phyloP scores from a whole-genome alignment of 2,329 filamentous ascomycete genomes.

The Scytalidium sp. region DNA sequence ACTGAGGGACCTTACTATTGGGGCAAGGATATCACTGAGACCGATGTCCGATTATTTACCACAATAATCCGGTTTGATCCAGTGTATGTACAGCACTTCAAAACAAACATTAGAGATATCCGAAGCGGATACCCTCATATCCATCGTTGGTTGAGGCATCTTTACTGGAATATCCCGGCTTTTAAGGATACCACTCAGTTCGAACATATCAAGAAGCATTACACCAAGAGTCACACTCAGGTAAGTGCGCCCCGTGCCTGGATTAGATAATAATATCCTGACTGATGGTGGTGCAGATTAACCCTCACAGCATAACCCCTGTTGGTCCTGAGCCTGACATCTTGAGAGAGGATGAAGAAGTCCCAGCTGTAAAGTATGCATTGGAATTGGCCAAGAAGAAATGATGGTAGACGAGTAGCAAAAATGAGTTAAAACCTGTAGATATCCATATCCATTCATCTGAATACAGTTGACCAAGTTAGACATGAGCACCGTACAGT shows the following conservation, averaged over 20 bases:
- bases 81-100: conserved; percentile 61
- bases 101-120: conserved; percentile 52
- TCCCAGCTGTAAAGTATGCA: conserved; percentile 48
- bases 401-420: conserved; percentile 1
- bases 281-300: conserved; percentile 56
- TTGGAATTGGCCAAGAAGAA: conserved; percentile 20
- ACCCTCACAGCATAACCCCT: conserved; percentile 73
- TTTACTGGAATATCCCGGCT: conserved; percentile 67
- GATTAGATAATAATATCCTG: conserved; percentile 36
- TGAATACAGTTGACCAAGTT: too few relatives aligned
- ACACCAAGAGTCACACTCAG: conserved; percentile 76
- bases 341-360: conserved; percentile 74
- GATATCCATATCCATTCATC: too few relatives aligned
- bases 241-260: conserved; percentile 19
- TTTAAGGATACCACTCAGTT: conserved; percentile 44
- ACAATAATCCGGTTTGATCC: conserved; percentile 66
- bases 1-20: conserved; percentile 67
- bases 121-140: conserved; percentile 54
- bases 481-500: too few relatives aligned
- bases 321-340: conserved; percentile 83
- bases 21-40: conserved; percentile 73
- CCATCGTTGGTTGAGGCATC: conserved; percentile 61
- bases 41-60: conserved; percentile 70
- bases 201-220: conserved; percentile 70
- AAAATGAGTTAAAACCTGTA: background rate